A percentile compares a stretch with the other conserved stretches of the same genome.
Evolutionary conservation across 371 early-diverging fungal genomes (phyloP).

Genomic region (Batrachochytrium dendrobatidis): DNA sequence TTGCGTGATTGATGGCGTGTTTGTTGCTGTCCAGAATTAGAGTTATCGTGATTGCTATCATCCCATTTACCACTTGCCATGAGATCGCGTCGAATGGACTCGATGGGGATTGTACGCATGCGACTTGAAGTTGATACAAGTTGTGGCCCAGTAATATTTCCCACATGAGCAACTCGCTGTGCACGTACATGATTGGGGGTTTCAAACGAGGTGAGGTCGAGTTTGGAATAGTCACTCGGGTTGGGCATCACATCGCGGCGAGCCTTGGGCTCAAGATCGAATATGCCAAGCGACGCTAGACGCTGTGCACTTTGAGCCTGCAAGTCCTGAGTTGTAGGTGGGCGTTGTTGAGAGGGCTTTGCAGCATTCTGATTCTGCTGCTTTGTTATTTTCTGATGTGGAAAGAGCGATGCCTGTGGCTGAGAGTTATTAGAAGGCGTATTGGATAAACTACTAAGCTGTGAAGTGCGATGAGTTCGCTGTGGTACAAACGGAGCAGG

Average conservation of each 20-base stretch:
- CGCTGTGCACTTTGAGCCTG: constrained; percentile 4
- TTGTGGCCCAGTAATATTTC: constrained; percentile 8
- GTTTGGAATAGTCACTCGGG: background rate
- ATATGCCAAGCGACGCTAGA: constrained; percentile 13
- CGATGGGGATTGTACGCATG: constrained; percentile 12
- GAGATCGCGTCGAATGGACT: constrained; percentile 7
- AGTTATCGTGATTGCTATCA: background rate
- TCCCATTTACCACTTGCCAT: constrained; percentile 7
- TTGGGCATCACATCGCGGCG: background rate
- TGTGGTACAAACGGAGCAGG: background rate
- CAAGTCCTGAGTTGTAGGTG: too few species aligned
- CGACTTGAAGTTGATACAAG: constrained; percentile 8
- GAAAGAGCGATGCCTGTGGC: too few species aligned
- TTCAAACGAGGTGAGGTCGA: constrained; percentile 5
- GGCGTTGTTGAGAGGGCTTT: too few species aligned
- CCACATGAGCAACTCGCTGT: background rate
- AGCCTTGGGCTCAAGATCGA: constrained; percentile 13
- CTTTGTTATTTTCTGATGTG: too few species aligned
- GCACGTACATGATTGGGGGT: constrained; percentile 6
- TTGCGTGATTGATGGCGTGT: background rate
- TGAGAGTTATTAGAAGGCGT: too few species aligned
- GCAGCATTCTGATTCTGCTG: too few species aligned
- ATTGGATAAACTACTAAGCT: too few species aligned
- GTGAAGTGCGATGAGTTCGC: background rate
- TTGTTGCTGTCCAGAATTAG: background rate